These are phyloP conservation scores for Debaryomycetaceae sp. DNA, from an alignment of 1,139 yeast genomes.

Conservation along the genomic window DNA sequence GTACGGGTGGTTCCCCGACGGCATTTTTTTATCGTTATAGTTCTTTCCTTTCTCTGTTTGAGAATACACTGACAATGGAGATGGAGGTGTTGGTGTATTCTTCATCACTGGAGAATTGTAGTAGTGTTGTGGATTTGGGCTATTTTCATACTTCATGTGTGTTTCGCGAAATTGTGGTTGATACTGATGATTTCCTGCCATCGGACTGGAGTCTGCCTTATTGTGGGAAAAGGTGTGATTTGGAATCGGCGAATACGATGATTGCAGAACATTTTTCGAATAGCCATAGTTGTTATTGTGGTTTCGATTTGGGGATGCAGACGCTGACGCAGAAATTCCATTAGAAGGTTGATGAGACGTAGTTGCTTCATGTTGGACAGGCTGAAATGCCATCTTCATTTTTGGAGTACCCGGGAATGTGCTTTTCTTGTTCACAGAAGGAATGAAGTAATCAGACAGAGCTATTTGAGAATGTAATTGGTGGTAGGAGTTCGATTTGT, in stretches of 20 bases:
- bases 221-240: not conserved
- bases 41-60: not conserved
- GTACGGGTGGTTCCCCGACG: not conserved
- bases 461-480: slow-evolving; percentile 43
- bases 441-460: slow-evolving; percentile 19
- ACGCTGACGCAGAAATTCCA: not conserved
- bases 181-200: not conserved
- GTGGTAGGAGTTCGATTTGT: slow-evolving; percentile 39
- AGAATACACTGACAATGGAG: not conserved
- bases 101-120: not conserved
- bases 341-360: not conserved
- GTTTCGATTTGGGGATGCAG: not conserved
- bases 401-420: not conserved
- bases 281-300: not conserved
- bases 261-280: not conserved
- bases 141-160: not conserved
- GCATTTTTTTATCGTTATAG: not conserved
- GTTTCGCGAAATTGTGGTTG: not conserved
- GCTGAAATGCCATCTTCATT: slow-evolving; percentile 28
- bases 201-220: not conserved
- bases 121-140: not conserved
- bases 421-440: not conserved
- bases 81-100: not conserved
- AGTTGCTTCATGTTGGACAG: slow-evolving; percentile 19
- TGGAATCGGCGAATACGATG: not conserved